phyloP scores from a whole-genome alignment of 768 basidiomycete species.

The Phlegmacium glaucopus region DNA sequence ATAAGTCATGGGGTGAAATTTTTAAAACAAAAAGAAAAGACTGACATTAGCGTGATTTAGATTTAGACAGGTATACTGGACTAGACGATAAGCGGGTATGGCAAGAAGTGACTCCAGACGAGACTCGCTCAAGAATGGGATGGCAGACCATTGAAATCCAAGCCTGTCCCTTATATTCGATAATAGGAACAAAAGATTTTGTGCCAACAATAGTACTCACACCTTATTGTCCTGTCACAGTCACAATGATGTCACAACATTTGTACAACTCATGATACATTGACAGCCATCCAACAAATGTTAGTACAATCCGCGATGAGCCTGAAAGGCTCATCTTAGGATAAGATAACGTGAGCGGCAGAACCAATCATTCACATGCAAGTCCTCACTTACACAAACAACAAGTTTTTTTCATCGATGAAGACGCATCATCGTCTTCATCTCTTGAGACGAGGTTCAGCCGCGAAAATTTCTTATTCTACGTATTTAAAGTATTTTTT shows the following conservation, averaged over 20 bases:
- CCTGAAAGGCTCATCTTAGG: not conserved
- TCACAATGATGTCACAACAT: too few species aligned
- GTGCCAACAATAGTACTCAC: too few species aligned
- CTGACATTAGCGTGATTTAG: conserved; percentile 6
- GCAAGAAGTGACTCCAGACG: conserved; percentile 15
- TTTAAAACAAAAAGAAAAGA: not conserved
- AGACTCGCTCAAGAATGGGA: conserved; percentile 29
- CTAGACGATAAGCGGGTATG: conserved; percentile 1
- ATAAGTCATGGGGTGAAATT: not conserved
- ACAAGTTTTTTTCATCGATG: not conserved
- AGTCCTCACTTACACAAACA: not conserved
- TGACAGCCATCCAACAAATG: too few species aligned
- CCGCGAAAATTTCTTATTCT: too few species aligned
- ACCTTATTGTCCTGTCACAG: too few species aligned
- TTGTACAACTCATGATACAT: too few species aligned
- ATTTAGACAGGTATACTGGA: conserved; percentile 4
- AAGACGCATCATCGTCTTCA: not conserved
- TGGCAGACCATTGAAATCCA: too few species aligned
- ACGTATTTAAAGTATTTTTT: too few species aligned
- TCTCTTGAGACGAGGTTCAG: not conserved
- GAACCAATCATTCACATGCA: too few species aligned
- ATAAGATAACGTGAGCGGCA: not conserved
- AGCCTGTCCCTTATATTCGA: too few species aligned
- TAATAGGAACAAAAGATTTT: too few species aligned
- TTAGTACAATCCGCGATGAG: not conserved